phyloP scores from a whole-genome alignment of 202 grass and related monocot genomes.

The Setaria viridis region DNA sequence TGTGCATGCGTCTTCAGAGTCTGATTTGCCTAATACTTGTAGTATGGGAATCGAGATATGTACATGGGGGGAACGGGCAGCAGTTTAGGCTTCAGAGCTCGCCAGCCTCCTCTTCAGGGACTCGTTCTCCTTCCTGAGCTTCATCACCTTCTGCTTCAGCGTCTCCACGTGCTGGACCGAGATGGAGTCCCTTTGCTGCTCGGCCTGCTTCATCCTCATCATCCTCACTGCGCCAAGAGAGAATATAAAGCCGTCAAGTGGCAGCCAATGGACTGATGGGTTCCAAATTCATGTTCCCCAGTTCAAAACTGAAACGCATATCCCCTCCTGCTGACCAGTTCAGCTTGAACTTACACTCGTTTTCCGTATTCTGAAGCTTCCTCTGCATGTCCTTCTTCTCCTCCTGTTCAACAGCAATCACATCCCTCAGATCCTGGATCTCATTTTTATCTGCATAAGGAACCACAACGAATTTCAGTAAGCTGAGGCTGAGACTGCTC shows the following conservation, averaged over 20 bases:
- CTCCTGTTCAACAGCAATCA: slow-evolving; percentile 78
- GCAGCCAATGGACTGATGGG: background rate
- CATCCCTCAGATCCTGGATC: slow-evolving; percentile 75
- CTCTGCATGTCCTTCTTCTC: slow-evolving; percentile 71
- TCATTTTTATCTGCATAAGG: slow-evolving; percentile 65
- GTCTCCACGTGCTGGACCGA: slow-evolving; percentile 69
- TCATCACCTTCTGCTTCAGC: slow-evolving; percentile 92
- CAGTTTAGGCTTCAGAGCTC: slow-evolving; percentile 52
- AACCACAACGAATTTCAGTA: background rate
- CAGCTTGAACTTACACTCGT: slow-evolving; percentile 67
- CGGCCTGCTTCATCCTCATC: slow-evolving; percentile 64
- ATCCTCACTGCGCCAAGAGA: slow-evolving; percentile 57
- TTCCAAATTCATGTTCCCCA: background rate
- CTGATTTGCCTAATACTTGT: background rate
- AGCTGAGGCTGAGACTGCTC: background rate
- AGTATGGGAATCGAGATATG: background rate
- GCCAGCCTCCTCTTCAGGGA: slow-evolving; percentile 73
- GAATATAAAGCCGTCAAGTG: slow-evolving; percentile 16
- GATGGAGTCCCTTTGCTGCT: slow-evolving; percentile 79
- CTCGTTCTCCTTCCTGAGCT: slow-evolving; percentile 81
- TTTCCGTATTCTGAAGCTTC: slow-evolving; percentile 76
- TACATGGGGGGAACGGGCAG: slow-evolving; percentile 5
- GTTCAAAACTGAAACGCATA: background rate
- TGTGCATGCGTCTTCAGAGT: background rate
- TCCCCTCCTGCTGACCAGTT: background rate